Percentiles rank a stretch among this genome's conserved stretches.
These are phyloP conservation scores for Cenchrus americanus DNA, from an alignment of 176 grass and related monocot genomes.

Conservation along the genomic window DNA sequence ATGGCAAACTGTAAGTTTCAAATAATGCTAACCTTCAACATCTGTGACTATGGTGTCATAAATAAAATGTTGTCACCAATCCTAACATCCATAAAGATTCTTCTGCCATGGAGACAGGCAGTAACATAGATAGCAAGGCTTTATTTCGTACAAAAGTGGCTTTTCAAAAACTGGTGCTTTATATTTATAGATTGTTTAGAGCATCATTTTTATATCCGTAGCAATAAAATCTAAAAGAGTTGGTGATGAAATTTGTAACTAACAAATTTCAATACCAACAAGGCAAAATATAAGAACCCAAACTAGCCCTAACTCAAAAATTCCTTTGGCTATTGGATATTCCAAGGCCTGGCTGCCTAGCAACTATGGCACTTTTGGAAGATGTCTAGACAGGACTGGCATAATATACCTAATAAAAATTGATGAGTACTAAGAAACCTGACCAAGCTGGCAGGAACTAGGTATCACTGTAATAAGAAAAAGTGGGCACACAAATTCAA, in stretches of 20 bases:
- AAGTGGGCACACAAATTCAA: not conserved
- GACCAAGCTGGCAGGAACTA: not conserved
- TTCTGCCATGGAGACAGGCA: not conserved
- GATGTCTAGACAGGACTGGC: constrained; percentile 13
- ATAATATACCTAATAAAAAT: constrained; percentile 12
- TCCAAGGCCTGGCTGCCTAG: not conserved
- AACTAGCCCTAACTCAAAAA: not conserved
- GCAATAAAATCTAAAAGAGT: constrained; percentile 24
- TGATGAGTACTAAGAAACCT: constrained; percentile 9
- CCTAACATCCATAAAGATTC: not conserved
- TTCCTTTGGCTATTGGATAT: not conserved
- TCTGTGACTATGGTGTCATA: not conserved
- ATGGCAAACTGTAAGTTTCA: constrained; percentile 7
- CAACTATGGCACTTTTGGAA: constrained; percentile 13
- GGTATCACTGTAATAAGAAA: not conserved
- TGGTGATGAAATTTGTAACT: not conserved
- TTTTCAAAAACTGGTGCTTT: constrained; percentile 18
- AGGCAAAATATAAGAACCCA: not conserved
- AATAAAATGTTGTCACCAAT: not conserved
- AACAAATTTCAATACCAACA: constrained; percentile 18
- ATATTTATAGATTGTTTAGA: constrained; percentile 8
- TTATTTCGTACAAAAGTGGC: not conserved
- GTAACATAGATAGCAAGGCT: not conserved
- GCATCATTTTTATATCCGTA: constrained; percentile 3
- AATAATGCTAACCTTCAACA: constrained; percentile 19